Conservation (phyloP, 768 basidiomycete species). For the Mrakia gelida region DNA sequence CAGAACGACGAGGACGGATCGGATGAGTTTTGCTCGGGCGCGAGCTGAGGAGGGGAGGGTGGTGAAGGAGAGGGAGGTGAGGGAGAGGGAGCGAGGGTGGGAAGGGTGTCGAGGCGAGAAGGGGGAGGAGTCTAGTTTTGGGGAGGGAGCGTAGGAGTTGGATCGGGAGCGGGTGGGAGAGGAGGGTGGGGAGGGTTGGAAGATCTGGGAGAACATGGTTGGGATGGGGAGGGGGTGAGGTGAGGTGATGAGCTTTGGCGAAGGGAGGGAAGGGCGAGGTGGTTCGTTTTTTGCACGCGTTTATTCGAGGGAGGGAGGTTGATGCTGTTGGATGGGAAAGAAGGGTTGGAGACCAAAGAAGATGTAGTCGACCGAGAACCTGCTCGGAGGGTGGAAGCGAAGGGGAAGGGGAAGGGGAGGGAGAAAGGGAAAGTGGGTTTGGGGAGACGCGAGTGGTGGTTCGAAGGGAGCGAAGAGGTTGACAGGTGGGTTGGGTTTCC, state of each 20-base stretch:
- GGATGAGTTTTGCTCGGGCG: not conserved
- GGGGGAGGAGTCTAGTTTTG: not conserved
- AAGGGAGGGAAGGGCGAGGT: not conserved
- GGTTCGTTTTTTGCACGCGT: not conserved
- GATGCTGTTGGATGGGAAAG: not conserved
- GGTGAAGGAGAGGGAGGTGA: not conserved
- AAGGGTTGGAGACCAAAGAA: not conserved
- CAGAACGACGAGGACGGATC: not conserved
- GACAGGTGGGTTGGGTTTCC: no score
- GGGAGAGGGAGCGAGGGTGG: not conserved
- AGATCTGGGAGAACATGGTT: not conserved
- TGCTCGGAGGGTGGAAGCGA: not conserved
- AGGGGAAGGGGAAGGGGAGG: not conserved
- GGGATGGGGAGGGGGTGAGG: not conserved
- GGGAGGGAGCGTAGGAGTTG: conserved; percentile 11
- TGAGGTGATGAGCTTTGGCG: not conserved
- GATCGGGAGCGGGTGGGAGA: not conserved
- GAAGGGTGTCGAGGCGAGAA: not conserved
- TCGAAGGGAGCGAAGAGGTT: not conserved
- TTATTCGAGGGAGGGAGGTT: not conserved
- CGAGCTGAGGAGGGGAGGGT: not conserved
- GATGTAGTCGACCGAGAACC: not conserved
- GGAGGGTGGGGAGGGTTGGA: not conserved
- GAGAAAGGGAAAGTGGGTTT: not conserved
- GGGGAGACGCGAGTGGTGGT: not conserved